Conservation (phyloP, 73 alveolate species). For the Paramecium tetraurelia region DNA sequence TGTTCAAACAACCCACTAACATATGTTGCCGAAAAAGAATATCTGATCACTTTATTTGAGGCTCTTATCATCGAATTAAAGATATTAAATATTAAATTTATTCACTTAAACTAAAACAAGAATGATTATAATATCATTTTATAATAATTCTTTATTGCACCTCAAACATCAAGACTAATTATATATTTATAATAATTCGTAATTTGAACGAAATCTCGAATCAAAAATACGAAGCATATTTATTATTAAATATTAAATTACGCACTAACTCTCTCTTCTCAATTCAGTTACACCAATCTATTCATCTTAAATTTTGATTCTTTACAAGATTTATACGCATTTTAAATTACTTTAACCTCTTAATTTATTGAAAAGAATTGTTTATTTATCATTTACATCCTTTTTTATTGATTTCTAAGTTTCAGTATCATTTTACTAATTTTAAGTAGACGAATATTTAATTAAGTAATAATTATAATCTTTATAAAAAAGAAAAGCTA, state of each 20-base stretch:
- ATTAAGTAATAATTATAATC: neutral
- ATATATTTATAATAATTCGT: neutral
- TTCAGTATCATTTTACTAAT: neutral
- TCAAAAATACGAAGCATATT: neutral
- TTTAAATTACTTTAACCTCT: no score
- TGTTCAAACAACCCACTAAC: conserved; percentile 5
- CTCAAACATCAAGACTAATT: neutral
- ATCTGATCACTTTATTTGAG: neutral
- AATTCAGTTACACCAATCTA: neutral
- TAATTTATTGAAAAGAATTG: no score
- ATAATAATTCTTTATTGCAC: neutral
- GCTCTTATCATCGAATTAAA: neutral
- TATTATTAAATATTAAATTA: neutral
- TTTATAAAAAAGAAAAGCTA: neutral
- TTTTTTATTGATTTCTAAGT: neutral
- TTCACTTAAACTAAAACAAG: neutral
- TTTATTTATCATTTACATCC: no score
- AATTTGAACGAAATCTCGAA: neutral
- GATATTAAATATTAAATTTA: neutral
- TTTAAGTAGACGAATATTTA: neutral
- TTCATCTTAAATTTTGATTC: neutral
- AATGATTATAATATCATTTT: neutral
- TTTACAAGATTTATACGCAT: neutral
- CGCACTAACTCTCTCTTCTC: neutral
- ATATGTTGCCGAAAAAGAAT: neutral